Conservation (phyloP, 2,329 filamentous ascomycete genomes). For the Macrophomina phaseolina region DNA sequence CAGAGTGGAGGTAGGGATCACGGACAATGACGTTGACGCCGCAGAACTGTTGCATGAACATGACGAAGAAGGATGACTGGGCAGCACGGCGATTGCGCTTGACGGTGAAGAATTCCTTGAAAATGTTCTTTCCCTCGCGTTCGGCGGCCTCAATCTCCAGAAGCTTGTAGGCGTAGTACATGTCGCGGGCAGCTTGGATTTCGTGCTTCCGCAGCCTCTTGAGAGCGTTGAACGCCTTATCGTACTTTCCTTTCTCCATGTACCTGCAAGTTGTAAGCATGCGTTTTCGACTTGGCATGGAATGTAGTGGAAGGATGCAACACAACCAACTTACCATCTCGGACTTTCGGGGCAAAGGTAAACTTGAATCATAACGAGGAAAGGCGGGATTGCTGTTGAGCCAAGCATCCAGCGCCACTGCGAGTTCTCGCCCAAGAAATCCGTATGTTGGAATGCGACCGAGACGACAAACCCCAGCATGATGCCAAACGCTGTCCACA, state of each 20-base stretch:
- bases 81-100: conserved; percentile 40
- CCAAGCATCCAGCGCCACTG: conserved; percentile 28
- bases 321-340: conserved; percentile 39
- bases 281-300: too few species aligned
- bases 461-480: conserved; percentile 50
- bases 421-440: background rate
- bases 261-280: conserved; percentile 29
- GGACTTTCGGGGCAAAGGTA: conserved; percentile 45
- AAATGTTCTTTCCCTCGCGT: conserved; percentile 40
- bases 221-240: conserved; percentile 51
- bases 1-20: background rate
- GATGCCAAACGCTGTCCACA: conserved; percentile 53
- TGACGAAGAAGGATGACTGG: conserved; percentile 39
- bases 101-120: conserved; percentile 37
- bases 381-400: conserved; percentile 19
- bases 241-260: conserved; percentile 49
- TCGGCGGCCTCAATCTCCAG: conserved; percentile 47
- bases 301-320: background rate
- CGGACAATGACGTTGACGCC: conserved; percentile 40
- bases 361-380: conserved; percentile 26
- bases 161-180: conserved; percentile 58
- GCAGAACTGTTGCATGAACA: conserved; percentile 43
- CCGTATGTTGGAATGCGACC: conserved; percentile 37
- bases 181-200: conserved; percentile 60
- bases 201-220: conserved; percentile 48